Evolutionary conservation across 1,139 yeast genomes (phyloP).

Genomic region (Pichia sp.): DNA sequence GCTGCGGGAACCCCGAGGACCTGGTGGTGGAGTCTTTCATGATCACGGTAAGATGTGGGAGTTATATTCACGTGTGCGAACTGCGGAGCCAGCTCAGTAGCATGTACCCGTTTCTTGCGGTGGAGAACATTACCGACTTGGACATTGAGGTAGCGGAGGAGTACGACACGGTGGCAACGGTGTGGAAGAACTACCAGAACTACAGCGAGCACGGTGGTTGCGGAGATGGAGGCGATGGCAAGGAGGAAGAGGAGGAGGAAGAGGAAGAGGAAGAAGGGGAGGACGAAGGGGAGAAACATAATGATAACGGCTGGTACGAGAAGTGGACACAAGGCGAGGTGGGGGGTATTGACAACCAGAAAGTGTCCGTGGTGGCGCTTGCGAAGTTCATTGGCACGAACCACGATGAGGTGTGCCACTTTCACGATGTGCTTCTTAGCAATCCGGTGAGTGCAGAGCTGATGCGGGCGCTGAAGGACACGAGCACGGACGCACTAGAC

Average conservation of each 20-base stretch:
- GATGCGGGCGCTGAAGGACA: neutral
- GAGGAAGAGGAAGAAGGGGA: too few relatives aligned
- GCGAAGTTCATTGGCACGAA: neutral
- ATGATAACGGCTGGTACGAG: neutral
- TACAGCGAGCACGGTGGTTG: neutral
- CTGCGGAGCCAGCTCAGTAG: neutral
- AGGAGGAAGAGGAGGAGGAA: too few relatives aligned
- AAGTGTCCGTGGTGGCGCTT: neutral
- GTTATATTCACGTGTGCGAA: neutral
- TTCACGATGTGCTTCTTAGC: neutral
- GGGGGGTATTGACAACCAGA: neutral
- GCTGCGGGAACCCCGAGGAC: neutral
- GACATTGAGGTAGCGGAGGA: slow-evolving; percentile 7
- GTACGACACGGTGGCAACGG: neutral
- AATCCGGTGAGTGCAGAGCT: slow-evolving; percentile 3
- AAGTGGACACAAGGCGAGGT: neutral
- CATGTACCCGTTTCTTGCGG: slow-evolving; percentile 5
- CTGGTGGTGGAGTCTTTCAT: slow-evolving; percentile 11
- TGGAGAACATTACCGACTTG: slow-evolving; percentile 4
- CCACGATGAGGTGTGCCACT: neutral
- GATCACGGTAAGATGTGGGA: neutral
- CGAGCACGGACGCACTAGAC: neutral
- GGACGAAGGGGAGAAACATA: too few relatives aligned
- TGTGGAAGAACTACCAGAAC: slow-evolving; percentile 7
- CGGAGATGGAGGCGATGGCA: neutral